phyloP scores from a whole-genome alignment of 2,329 filamentous ascomycete genomes.

The Colletotrichum higginsianum region DNA sequence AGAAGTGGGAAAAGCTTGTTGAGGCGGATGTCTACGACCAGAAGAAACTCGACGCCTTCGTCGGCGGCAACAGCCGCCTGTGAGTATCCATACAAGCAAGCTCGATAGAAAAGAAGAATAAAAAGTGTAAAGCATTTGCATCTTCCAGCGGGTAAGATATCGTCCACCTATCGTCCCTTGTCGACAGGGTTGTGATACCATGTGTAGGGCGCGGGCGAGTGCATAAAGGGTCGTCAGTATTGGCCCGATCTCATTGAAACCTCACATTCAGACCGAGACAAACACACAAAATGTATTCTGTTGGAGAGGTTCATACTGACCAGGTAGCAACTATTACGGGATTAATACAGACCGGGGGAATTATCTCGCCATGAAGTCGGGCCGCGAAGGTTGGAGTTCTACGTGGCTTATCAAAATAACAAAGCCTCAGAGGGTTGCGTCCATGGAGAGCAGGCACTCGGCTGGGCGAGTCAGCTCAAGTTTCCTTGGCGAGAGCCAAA shows the following conservation, averaged over 20 bases:
- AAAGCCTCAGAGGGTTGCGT: background rate
- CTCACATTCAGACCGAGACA: background rate
- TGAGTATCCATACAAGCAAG: background rate
- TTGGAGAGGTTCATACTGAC: too few relatives aligned
- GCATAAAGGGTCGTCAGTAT: too few relatives aligned
- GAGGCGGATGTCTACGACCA: constrained; percentile 40
- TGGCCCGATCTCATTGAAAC: too few relatives aligned
- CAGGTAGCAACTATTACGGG: too few relatives aligned
- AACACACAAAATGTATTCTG: background rate
- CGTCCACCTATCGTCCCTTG: too few relatives aligned
- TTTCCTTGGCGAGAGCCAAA: background rate
- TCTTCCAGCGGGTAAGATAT: background rate
- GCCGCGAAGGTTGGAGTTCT: too few relatives aligned
- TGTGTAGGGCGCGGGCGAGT: too few relatives aligned
- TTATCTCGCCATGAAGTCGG: background rate
- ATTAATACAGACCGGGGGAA: background rate
- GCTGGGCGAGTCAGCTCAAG: background rate
- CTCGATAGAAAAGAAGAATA: background rate
- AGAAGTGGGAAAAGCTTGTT: constrained; percentile 40
- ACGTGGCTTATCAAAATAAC: background rate
- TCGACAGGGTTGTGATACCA: too few relatives aligned
- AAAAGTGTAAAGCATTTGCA: too few relatives aligned
- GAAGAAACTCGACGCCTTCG: constrained; percentile 37
- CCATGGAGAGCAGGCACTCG: background rate
- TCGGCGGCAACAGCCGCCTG: constrained; percentile 21